A percentile compares a stretch with the other conserved stretches of the same genome.
These are phyloP conservation scores for Huiozyma naganishii DNA, from an alignment of 805 yeast genomes.

Conservation along the genomic window DNA sequence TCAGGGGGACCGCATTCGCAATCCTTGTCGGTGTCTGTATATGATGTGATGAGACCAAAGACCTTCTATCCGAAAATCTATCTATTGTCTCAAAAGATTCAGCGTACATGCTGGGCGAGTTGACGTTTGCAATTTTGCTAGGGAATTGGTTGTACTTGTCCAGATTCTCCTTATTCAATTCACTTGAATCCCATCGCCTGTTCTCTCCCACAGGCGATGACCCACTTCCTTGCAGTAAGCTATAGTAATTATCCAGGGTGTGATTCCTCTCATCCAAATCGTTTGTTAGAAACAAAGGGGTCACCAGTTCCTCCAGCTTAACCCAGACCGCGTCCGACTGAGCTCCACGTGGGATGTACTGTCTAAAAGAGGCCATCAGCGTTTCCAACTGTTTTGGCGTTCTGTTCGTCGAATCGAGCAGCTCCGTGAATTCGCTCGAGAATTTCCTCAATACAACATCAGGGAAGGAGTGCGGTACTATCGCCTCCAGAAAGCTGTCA, in stretches of 20 bases:
- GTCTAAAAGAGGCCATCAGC: constrained; percentile 11
- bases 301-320: constrained; percentile 11
- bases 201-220: constrained; percentile 5
- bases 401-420: constrained; percentile 11
- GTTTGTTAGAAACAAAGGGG: constrained; percentile 10
- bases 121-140: constrained; percentile 1
- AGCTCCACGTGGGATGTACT: constrained; percentile 7
- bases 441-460: constrained; percentile 9
- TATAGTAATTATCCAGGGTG: constrained; percentile 14
- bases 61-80: constrained; percentile 29
- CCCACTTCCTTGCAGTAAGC: constrained; percentile 8
- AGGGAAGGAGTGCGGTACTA: constrained; percentile 18
- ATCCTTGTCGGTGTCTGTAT: constrained; percentile 5
- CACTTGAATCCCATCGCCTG: background rate
- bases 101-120: constrained; percentile 20
- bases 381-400: constrained; percentile 13
- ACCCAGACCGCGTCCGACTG: constrained; percentile 16
- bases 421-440: constrained; percentile 10
- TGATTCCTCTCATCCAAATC: constrained; percentile 12
- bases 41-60: constrained; percentile 23
- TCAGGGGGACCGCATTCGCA: constrained; percentile 9
- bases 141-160: constrained; percentile 5
- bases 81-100: constrained; percentile 33
- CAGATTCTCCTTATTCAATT: constrained; percentile 3
- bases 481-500: constrained; percentile 13